Evolutionary conservation across 352 stramenopile genomes (phyloP), one percentile per base, ranked within the genome.

Genomic region (Phytophthora pini): DNA sequence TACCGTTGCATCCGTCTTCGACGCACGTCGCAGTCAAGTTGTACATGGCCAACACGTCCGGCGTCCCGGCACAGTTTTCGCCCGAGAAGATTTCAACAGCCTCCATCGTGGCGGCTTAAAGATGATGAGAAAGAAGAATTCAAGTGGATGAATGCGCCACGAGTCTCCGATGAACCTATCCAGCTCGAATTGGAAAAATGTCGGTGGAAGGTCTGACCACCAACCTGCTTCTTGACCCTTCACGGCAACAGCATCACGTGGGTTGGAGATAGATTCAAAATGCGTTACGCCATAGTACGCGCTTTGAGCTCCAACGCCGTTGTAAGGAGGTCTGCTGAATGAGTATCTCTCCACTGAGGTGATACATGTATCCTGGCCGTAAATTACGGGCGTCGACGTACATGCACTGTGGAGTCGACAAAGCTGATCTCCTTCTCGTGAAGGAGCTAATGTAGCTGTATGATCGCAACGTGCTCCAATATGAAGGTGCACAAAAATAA

Each of bases 51-150:
- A 70, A 24, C 12, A 61, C 55, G 54, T 56, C 55, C 1, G 61
- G 61, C 7, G 61, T 60, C 8, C 61, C 61, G 17, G 47, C 53
- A 36, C 61, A 70, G 22, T 70, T 70, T 15, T n/a, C 17, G 26
- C 61, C 54, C 9, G 55, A 53, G 20, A 70, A 70, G 11, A 69
- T 44, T 36, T 64, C 46, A 10, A 69, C 44, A 8, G 52, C 53
- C 22, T 57, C 39, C 43, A 63, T 62, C 20, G 44, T 40, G 22
- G 48, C 47, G 36, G 55, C 43, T 26, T 32, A 17, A 52, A 43
- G 0, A 38, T 27, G 8, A 34, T 39, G 29, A 65, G 38, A 1
- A 54, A n/a, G 45, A 44, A n/a, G 41, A n/a, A 32, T 41, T n/a
- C 17, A 45, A 29, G 29, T 10, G 22, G n/a, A 20, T 27, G 26